phyloP scores from a whole-genome alignment of 257 asterid species.

The Capsicum baccatum region DNA sequence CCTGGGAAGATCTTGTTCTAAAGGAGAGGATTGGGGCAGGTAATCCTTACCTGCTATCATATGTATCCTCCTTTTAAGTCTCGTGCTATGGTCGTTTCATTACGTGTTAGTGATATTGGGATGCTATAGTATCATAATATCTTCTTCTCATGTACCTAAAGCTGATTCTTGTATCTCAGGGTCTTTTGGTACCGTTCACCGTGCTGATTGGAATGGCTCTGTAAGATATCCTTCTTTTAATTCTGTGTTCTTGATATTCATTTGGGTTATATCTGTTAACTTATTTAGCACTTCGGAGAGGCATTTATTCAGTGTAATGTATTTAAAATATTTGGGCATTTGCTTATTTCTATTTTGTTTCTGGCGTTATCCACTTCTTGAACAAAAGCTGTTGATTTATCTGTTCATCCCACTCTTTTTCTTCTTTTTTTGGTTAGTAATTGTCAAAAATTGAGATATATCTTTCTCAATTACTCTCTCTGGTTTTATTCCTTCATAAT shows the following conservation, averaged over 20 bases:
- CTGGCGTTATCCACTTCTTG: not conserved
- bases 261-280: conserved; percentile 8
- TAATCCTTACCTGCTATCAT: conserved; percentile 41
- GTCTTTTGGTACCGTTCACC: conserved; percentile 97
- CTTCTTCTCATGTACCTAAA: conserved; percentile 32
- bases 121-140: not conserved
- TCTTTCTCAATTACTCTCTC: not conserved
- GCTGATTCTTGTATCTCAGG: conserved; percentile 55
- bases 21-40: conserved; percentile 97
- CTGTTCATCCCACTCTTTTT: not conserved
- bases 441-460: conserved; percentile 5
- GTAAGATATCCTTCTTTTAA: conserved; percentile 62
- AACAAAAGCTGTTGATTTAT: not conserved
- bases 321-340: not conserved
- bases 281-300: conserved; percentile 4
- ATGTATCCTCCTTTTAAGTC: not conserved
- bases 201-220: conserved; percentile 99
- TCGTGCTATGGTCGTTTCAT: not conserved
- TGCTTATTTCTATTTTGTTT: conserved; percentile 9
- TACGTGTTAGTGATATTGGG: not conserved
- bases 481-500: conserved; percentile 17
- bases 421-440: not conserved
- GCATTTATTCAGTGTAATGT: not conserved
- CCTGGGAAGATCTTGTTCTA: conserved; percentile 85
- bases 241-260: conserved; percentile 32